Evolutionary conservation across 2,329 filamentous ascomycete species (phyloP), one percentile per base, ranked within the genome.

Genomic region (Penicillium sp.): DNA sequence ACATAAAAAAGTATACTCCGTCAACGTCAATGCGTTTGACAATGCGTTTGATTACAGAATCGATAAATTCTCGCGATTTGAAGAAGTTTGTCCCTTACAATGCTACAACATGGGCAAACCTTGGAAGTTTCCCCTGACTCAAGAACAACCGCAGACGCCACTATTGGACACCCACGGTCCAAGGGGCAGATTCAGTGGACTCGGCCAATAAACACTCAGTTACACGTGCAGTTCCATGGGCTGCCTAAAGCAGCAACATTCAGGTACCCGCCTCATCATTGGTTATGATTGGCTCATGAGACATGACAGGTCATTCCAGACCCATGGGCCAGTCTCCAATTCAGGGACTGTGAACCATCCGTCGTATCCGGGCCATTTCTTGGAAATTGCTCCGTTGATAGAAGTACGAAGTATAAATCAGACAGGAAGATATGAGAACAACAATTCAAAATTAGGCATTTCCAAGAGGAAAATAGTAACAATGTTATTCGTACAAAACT

Each of bases 231-330:
- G 54, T 51, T 50, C 43, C 60, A 34, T 47, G 57, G 55, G 56
- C 56, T 42, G 32, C 18, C 13, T 30, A 50, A 14, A 35, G 40
- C 47, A 52, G 30, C 39, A 55, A 43, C 35, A 62, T 64, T 61
- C 62, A 64, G 62, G 62, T 64, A 64, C 62, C 62, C 62, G 62
- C 62, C 47, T 8, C 9, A 2, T 4, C 2, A 7, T 19, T 39
- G 19, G 14, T 50, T 47, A 40, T 63, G 54, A 64, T 64, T 64
- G 62, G 62, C 14, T 8, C 13, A 7, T 6, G 1, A 14, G 26
- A 45, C 47, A 52, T 62, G 62, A 64, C 61, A 63, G 59, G 59
- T 62, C 57, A 57, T 54, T 58, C 61, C 51, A 63, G 57, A 51
- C 57, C 41, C 38, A 27, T 40, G 39, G 16, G 26, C 36, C 23